These are phyloP conservation scores for Aspergillus leporis DNA, from an alignment of 495 filamentous ascomycete genomes.

Conservation along the genomic window DNA sequence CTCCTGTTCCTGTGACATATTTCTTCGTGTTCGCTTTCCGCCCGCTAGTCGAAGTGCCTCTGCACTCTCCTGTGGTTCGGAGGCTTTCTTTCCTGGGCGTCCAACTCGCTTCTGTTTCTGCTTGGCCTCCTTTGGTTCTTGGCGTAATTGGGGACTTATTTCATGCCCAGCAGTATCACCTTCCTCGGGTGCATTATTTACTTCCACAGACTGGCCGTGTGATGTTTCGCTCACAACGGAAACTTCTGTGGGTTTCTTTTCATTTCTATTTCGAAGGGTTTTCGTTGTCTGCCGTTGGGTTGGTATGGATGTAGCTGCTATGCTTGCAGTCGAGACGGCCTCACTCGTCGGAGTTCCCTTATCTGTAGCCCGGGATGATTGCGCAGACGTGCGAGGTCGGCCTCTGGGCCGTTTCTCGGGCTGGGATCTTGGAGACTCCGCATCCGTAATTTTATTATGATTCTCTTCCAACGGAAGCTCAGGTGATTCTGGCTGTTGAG, in stretches of 20 bases:
- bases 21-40: neutral
- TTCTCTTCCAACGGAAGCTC: neutral
- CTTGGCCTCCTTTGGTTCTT: neutral
- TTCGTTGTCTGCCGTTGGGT: constrained; percentile 1
- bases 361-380: constrained; percentile 15
- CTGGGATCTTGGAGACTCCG: constrained; percentile 8
- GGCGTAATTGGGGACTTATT: neutral
- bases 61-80: neutral
- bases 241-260: neutral
- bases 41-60: neutral
- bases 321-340: constrained; percentile 2
- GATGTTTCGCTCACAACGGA: constrained; percentile 5
- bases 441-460: constrained; percentile 5
- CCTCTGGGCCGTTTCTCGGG: constrained; percentile 19
- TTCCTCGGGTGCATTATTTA: constrained; percentile 1
- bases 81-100: constrained; percentile 14
- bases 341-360: constrained; percentile 4
- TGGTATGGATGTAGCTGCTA: neutral
- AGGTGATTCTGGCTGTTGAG: constrained; percentile 11
- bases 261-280: constrained; percentile 12
- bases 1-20: neutral
- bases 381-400: constrained; percentile 13
- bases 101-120: constrained; percentile 19
- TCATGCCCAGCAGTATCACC: constrained; percentile 1
- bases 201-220: constrained; percentile 5